A percentile compares a stretch with the other conserved stretches of the same genome.
phyloP scores from a whole-genome alignment of 768 basidiomycete genomes.

The Russula abietina region DNA sequence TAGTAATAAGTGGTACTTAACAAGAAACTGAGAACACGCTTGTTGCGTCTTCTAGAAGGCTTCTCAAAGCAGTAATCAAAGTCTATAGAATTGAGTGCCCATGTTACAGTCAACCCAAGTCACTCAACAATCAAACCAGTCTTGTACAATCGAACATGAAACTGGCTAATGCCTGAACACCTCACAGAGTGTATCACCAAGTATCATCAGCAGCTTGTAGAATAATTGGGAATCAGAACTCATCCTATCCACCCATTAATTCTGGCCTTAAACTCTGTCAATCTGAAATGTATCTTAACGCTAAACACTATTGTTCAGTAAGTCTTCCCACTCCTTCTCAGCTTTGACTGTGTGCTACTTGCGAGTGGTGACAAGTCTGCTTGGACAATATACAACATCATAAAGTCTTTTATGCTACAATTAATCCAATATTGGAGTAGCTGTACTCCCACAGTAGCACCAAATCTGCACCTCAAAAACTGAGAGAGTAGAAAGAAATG shows the following conservation, averaged over 20 bases:
- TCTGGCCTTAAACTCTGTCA: slow-evolving; percentile 76
- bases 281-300: slow-evolving; percentile 75
- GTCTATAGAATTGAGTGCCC: no score
- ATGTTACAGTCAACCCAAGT: no score
- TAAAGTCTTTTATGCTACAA: slow-evolving; percentile 58
- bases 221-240: slow-evolving; percentile 29
- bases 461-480: slow-evolving; percentile 82
- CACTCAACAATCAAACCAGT: no score
- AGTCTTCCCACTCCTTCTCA: slow-evolving; percentile 55
- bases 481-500: slow-evolving; percentile 64
- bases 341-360: slow-evolving; percentile 63
- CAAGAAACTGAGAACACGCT: no score
- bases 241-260: slow-evolving; percentile 79
- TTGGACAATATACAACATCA: slow-evolving; percentile 70
- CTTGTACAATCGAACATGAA: no score
- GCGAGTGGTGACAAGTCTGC: slow-evolving; percentile 70
- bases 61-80: no score
- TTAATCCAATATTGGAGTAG: slow-evolving; percentile 70
- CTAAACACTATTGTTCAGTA: slow-evolving; percentile 85
- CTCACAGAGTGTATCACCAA: no score
- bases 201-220: not conserved
- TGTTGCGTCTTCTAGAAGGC: no score
- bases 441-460: slow-evolving; percentile 74
- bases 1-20: no score
- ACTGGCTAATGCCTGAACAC: no score